Percentiles rank a stretch among this genome's conserved stretches.
These are phyloP conservation scores for Teratosphaeria nubilosa DNA, from an alignment of 2,329 filamentous ascomycete species.

Conservation along the genomic window DNA sequence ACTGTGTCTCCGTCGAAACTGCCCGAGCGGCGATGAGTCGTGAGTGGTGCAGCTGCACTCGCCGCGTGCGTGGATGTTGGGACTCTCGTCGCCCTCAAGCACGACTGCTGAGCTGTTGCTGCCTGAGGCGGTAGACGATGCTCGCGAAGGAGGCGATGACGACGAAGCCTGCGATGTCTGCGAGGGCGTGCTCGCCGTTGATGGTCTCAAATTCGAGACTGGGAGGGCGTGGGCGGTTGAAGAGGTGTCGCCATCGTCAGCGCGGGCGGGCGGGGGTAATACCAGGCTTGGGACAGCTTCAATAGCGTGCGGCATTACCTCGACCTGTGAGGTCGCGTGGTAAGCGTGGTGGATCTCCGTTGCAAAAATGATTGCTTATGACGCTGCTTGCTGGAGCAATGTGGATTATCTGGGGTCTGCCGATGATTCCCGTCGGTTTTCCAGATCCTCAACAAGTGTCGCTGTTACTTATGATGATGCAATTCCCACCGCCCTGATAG, in stretches of 20 bases:
- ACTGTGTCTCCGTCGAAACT: slow-evolving; percentile 24
- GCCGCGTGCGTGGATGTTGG: slow-evolving; percentile 17
- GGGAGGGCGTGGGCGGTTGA: background rate
- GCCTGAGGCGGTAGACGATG: background rate
- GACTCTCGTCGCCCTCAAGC: background rate
- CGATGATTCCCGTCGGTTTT: background rate
- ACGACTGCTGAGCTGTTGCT: background rate
- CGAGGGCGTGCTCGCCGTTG: background rate
- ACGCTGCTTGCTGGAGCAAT: background rate
- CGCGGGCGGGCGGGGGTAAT: background rate
- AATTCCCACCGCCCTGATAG: background rate
- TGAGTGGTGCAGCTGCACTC: slow-evolving; percentile 20
- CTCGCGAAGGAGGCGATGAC: background rate
- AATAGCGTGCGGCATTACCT: background rate
- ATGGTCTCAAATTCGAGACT: background rate
- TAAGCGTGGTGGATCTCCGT: background rate
- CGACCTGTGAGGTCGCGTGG: background rate
- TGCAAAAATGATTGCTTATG: background rate
- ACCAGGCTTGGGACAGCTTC: background rate
- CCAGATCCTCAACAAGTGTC: background rate
- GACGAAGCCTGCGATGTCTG: background rate
- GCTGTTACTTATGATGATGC: background rate
- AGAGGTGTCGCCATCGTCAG: background rate
- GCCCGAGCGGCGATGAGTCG: slow-evolving; percentile 19
- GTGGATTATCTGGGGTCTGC: background rate